phyloP scores from a whole-genome alignment of 1,139 yeast species.

The Diutina neorugosa region DNA sequence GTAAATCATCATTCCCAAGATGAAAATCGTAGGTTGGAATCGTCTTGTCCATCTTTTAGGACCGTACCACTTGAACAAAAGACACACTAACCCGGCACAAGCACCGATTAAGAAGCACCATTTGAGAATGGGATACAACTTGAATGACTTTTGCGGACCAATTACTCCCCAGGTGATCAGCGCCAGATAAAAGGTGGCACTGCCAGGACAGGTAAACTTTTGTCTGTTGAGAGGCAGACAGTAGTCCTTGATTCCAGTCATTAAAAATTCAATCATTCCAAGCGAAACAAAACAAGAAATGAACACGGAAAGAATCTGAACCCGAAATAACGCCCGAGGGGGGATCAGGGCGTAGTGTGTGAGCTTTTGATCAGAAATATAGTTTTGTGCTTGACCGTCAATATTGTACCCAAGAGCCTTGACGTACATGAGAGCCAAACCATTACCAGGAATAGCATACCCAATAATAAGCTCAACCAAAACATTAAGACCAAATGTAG shows the following conservation, averaged over 20 bases:
- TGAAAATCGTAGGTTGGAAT: conserved; percentile 36
- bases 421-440: conserved; percentile 44
- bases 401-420: conserved; percentile 50
- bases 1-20: conserved; percentile 33
- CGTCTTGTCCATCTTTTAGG: conserved; percentile 12
- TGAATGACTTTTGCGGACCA: conserved; percentile 35
- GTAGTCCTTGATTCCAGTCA: conserved; percentile 25
- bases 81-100: conserved; percentile 64
- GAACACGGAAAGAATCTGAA: conserved; percentile 36
- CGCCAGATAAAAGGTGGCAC: conserved; percentile 35
- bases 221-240: conserved; percentile 31
- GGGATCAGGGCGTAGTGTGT: conserved; percentile 52
- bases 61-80: conserved; percentile 29
- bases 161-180: conserved; percentile 54
- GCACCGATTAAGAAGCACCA: conserved; percentile 46
- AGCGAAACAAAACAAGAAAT: conserved; percentile 36
- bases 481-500: conserved; percentile 41
- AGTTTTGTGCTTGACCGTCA: conserved; percentile 50
- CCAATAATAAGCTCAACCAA: conserved; percentile 51
- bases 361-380: conserved; percentile 41
- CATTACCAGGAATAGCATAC: conserved; percentile 52
- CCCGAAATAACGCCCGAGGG: conserved; percentile 49
- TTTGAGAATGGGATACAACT: conserved; percentile 19
- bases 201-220: conserved; percentile 36
- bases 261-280: conserved; percentile 40